Evolutionary conservation across 371 early-diverging fungal species (phyloP).

Genomic region (Entomophthora muscae): DNA sequence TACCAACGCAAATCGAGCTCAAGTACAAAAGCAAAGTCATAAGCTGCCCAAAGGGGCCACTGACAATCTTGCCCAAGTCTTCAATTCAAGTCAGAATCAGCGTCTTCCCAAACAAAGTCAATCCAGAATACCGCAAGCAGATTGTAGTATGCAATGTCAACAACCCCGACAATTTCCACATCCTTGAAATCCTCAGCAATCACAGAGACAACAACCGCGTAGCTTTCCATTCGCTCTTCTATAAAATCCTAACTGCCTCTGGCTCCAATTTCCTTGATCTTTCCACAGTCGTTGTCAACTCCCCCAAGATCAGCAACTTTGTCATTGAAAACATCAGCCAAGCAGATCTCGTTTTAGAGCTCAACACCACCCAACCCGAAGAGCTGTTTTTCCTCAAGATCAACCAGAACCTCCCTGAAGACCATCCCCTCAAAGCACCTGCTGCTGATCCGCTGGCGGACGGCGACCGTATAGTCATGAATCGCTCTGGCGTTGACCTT

Average conservation of each 20-base stretch:
- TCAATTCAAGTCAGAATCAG: slow-evolving; percentile 76
- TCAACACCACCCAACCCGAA: slow-evolving; percentile 46
- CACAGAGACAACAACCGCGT: slow-evolving; percentile 92
- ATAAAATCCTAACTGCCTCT: slow-evolving; percentile 74
- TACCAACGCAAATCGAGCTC: slow-evolving; percentile 69
- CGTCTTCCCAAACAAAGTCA: slow-evolving; percentile 93
- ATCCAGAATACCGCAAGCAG: slow-evolving; percentile 92
- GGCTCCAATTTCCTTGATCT: slow-evolving; percentile 90
- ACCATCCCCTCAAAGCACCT: not conserved
- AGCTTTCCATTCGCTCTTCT: slow-evolving; percentile 90
- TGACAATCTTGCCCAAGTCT: slow-evolving; percentile 66
- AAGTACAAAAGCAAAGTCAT: slow-evolving; percentile 84
- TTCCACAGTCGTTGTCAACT: slow-evolving; percentile 67
- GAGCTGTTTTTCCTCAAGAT: slow-evolving; percentile 24
- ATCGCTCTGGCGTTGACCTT: not conserved
- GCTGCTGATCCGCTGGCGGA: not conserved
- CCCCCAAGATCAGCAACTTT: slow-evolving; percentile 61
- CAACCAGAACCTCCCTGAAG: not conserved
- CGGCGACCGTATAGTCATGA: not conserved
- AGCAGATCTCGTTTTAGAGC: slow-evolving; percentile 28
- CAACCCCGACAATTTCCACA: slow-evolving; percentile 78
- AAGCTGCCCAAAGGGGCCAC: slow-evolving; percentile 55
- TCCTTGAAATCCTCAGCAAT: slow-evolving; percentile 76
- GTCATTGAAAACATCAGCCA: slow-evolving; percentile 69
- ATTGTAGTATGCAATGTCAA: slow-evolving; percentile 78